phyloP scores from a whole-genome alignment of 345 rosid species.

The Populus tremula region DNA sequence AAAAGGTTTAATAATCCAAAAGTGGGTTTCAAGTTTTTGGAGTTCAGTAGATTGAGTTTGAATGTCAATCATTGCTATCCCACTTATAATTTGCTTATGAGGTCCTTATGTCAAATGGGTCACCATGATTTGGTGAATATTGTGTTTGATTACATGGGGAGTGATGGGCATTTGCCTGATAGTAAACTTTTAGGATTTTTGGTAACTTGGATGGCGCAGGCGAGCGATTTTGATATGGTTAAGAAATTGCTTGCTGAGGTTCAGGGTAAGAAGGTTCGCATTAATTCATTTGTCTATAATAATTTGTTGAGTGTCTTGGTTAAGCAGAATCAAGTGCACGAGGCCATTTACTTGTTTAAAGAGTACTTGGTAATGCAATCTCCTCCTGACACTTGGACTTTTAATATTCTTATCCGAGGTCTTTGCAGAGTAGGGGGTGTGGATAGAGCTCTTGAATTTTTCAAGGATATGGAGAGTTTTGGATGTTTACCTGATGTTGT shows the following conservation, averaged over 20 bases:
- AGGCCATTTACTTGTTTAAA: conserved; percentile 54
- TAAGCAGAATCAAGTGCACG: conserved; percentile 43
- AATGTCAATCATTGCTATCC: conserved; percentile 43
- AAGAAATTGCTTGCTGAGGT: conserved; percentile 51
- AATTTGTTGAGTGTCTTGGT: conserved; percentile 58
- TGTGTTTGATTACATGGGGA: conserved; percentile 62
- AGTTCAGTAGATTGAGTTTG: conserved; percentile 60
- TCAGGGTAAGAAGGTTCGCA: conserved; percentile 33
- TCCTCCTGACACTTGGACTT: conserved; percentile 59
- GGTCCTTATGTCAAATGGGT: conserved; percentile 60
- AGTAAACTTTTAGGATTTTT: conserved; percentile 44
- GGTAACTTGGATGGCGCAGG: conserved; percentile 44
- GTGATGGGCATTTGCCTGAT: conserved; percentile 61
- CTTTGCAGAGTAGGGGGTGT: conserved; percentile 52
- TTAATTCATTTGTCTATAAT: conserved; percentile 41
- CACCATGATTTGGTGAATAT: conserved; percentile 46
- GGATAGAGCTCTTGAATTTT: conserved; percentile 50
- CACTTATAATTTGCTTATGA: conserved; percentile 58
- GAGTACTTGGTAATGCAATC: conserved; percentile 41
- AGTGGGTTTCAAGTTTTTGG: conserved; percentile 60
- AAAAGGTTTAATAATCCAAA: conserved; percentile 51
- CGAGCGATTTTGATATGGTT: conserved; percentile 43
- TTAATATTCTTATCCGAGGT: conserved; percentile 74
- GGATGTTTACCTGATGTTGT: conserved; percentile 63
- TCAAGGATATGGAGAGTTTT: conserved; percentile 50